Evolutionary conservation across 1,139 yeast genomes (phyloP), one percentile per base, ranked within the genome.

Genomic region (Williopsis jadinii): DNA sequence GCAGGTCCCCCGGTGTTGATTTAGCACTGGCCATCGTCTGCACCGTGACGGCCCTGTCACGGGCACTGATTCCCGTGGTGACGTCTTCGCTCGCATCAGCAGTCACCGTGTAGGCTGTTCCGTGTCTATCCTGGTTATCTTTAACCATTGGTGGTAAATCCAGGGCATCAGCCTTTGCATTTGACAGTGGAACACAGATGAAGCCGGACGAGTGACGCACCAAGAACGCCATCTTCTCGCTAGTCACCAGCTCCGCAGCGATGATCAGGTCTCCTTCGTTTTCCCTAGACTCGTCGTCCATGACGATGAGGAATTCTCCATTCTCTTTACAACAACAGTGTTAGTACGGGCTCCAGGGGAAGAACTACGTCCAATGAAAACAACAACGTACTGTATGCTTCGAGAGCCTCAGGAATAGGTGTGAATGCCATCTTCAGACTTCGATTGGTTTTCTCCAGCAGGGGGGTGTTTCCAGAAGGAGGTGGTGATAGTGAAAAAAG

Each of bases 41-140:
- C 33, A 86, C 85, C 1, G 98, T 92, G 51, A 85, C 67, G 0
- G 95, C 94, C 57, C 98, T 76, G 63, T 94, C 99, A 54, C 81
- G 82, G 8, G 98, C 97, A 30, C 95, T 84, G 41, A 92, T 94
- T 12, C 99, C 99, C 0, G 98, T 92, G n/a, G 98, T 86, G 32
- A 97, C 90, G 30, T 95, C 95, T 42, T 77, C 74, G 31, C 72
- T 78, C 51, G 70, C 80, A 62, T 94, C 99, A 45, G 88, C 86
- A 2, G 97, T 86, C 38, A 92, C 80, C 1, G 98, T 92, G 64
- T 92, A 94, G 3, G 97, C 97, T 8, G 99, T 94, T 11, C 95
- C 95, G 58, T 92, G 97, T 61, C 95, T 80, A 60, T 94, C 98
- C 39, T 62, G 65, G 32, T 60, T 63, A 13, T 56, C 45, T 2